These are phyloP conservation scores for Durusdinium trenchii DNA, from an alignment of 73 alveolate genomes.

Conservation along the genomic window DNA sequence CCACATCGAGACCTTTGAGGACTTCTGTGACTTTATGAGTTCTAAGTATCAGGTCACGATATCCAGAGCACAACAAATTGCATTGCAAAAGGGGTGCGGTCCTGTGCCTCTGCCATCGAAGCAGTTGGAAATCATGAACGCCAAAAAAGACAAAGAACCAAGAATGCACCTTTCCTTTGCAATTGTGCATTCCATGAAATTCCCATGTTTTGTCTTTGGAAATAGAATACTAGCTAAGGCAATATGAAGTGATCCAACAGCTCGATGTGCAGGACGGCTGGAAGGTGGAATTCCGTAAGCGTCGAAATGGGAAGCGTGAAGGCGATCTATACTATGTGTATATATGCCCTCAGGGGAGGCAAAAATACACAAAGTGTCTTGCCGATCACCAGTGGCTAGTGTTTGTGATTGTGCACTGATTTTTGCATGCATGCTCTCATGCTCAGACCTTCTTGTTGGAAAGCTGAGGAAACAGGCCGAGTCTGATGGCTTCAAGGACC, in stretches of 20 bases:
- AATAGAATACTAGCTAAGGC: constrained; percentile 5
- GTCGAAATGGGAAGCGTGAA: not conserved
- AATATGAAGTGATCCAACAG: not conserved
- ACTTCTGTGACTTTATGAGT: not conserved
- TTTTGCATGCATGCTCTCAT: not conserved
- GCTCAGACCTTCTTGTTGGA: not conserved
- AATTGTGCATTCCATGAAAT: too few species aligned
- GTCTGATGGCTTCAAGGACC: not conserved
- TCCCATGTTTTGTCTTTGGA: not conserved
- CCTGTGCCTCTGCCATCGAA: not conserved
- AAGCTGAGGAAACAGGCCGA: not conserved
- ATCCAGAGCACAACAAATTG: not conserved
- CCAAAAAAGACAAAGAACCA: not conserved
- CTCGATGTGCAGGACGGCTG: constrained; percentile 30
- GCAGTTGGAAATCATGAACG: not conserved
- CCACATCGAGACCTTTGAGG: not conserved
- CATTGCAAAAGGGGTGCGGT: not conserved
- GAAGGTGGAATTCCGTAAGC: not conserved
- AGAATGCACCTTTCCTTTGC: not conserved
- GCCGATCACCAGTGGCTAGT: not conserved
- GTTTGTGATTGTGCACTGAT: not conserved
- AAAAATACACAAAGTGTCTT: not conserved
- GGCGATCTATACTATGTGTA: not conserved
- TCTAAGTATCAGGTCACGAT: not conserved
- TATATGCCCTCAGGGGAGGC: not conserved